These are phyloP conservation scores for Diaporthe vaccinii DNA, from an alignment of 2,329 filamentous ascomycete genomes.

Conservation along the genomic window DNA sequence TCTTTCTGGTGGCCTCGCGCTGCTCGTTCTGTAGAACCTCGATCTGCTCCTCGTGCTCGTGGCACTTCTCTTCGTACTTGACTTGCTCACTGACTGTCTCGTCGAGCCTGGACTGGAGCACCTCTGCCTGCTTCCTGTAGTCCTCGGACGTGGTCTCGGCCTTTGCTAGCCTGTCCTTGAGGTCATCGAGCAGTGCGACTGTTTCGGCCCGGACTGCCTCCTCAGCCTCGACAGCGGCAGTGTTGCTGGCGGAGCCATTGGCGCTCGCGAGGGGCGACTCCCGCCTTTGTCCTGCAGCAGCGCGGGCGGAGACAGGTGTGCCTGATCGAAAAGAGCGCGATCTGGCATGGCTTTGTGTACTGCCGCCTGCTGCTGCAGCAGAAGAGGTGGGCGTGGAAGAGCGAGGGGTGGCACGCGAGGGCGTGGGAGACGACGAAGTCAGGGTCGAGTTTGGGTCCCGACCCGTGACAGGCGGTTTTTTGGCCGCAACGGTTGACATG, in stretches of 20 bases:
- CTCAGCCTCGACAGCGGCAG: slow-evolving; percentile 66
- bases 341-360: slow-evolving; percentile 56
- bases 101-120: slow-evolving; percentile 87
- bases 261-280: slow-evolving; percentile 57
- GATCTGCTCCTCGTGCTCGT: slow-evolving; percentile 87
- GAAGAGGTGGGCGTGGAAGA: slow-evolving; percentile 64
- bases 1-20: slow-evolving; percentile 84
- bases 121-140: slow-evolving; percentile 85
- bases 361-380: slow-evolving; percentile 56
- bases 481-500: slow-evolving; percentile 66
- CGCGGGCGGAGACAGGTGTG: slow-evolving; percentile 80
- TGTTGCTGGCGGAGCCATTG: slow-evolving; percentile 52
- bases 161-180: slow-evolving; percentile 85
- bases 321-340: slow-evolving; percentile 75
- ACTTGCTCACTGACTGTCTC: slow-evolving; percentile 86
- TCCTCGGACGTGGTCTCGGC: slow-evolving; percentile 84
- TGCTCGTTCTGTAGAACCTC: slow-evolving; percentile 88
- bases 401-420: slow-evolving; percentile 55
- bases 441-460: slow-evolving; percentile 57
- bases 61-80: slow-evolving; percentile 87
- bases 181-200: slow-evolving; percentile 82
- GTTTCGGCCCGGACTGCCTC: slow-evolving; percentile 85
- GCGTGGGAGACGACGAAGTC: slow-evolving; percentile 49
- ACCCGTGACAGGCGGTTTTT: slow-evolving; percentile 65
- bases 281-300: slow-evolving; percentile 74